Base-by-base conservation (phyloP, 179 eudicot species). In the Vitellaria paradoxa region DNA sequence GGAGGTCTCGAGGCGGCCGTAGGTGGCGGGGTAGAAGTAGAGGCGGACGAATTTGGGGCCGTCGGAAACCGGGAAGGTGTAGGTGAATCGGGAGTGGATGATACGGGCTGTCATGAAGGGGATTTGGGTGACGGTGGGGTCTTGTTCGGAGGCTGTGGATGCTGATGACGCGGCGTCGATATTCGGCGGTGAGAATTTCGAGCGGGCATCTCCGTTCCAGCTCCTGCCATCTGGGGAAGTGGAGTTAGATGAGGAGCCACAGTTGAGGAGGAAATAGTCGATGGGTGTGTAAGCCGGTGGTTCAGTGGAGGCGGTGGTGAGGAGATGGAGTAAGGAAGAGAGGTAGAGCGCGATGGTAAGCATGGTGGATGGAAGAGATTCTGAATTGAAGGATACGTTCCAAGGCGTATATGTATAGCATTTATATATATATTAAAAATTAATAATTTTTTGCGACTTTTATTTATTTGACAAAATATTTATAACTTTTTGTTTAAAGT, bases 91-190 rank as follows among this genome's bases (percentile, higher is more conserved):
- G 0, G 84, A 78, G 50, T 52, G 68, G 24, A 84, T 78, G 64
- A 87, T 69, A 23, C 92, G 74, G 5, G 89, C 86, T 0, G 82
- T 85, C 82, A 86, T 83, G 73, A 84, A 88, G 12, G 92, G 93
- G 60, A 84, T 65, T 3, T 81, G 80, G 1, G 87, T 78, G 15
- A 89, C 84, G 20, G 89, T 77, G n/a, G 88, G 81, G 59, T 86
- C 89, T 76, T 84, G 93, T 13, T 73, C 45, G 40, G 80, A 72
- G 8, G 91, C 84, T 3, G 65, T 73, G 1, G 81, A n/a, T 0
- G 78, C 6, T n/a, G 12, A 15, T 21, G 76, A 63, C 21, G 52
- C 42, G 62, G 30, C 26, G 15, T 37, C 6, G 67, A 52, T 49
- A 23, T 70, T 70, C 11, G 56, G 18, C 9, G 57, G 72, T 7